Evolutionary conservation across 306 rosid genomes (phyloP).

Genomic region (Cicer judaicum): DNA sequence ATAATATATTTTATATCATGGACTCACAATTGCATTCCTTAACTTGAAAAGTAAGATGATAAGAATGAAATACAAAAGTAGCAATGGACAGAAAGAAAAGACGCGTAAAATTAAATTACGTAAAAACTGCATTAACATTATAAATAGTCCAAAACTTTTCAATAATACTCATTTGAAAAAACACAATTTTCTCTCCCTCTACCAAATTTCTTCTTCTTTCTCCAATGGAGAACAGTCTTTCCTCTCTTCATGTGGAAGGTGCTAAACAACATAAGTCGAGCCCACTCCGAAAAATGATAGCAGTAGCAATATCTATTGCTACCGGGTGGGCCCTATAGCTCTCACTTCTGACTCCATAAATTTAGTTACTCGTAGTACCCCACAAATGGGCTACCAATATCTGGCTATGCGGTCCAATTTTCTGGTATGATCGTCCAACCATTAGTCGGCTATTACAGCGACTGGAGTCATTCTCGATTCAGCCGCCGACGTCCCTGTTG

Average conservation of each 20-base stretch:
- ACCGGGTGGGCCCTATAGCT: constrained; percentile 90
- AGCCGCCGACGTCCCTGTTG: constrained; percentile 73
- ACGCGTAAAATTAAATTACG: too few relatives aligned
- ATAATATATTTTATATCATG: too few relatives aligned
- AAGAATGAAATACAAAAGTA: too few relatives aligned
- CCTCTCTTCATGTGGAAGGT: background rate
- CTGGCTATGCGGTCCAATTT: constrained; percentile 79
- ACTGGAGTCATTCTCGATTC: constrained; percentile 61
- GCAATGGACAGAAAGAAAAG: too few relatives aligned
- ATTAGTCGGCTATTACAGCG: constrained; percentile 69
- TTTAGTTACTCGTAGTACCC: constrained; percentile 71
- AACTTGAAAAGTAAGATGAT: too few relatives aligned
- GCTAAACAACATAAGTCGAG: background rate
- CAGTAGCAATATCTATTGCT: constrained; percentile 63
- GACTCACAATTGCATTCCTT: too few relatives aligned
- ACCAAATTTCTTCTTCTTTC: background rate
- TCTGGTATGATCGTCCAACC: constrained; percentile 80
- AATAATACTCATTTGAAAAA: too few relatives aligned
- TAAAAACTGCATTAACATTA: too few relatives aligned
- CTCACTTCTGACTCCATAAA: constrained; percentile 69
- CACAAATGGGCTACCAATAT: constrained; percentile 73
- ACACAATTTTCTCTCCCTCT: background rate
- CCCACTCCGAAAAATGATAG: constrained; percentile 48
- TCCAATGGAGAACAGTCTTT: background rate
- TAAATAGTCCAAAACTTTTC: too few relatives aligned